These are phyloP conservation scores for Beauveria sp. DNA, from an alignment of 2,329 filamentous ascomycete genomes.

Conservation along the genomic window DNA sequence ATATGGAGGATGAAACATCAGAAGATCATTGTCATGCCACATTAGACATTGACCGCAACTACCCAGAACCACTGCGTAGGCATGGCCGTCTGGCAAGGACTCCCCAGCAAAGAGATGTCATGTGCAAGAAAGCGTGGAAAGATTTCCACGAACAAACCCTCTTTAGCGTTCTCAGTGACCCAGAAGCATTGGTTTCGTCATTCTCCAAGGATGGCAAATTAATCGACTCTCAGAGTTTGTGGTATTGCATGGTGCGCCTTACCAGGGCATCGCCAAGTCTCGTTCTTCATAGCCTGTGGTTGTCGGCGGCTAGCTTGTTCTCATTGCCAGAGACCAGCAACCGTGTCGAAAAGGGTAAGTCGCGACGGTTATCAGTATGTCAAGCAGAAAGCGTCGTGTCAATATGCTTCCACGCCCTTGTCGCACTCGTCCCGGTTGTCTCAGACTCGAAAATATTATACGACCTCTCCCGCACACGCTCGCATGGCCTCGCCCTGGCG, in stretches of 20 bases:
- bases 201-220: constrained; percentile 47
- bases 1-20: constrained; percentile 47
- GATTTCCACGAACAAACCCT: constrained; percentile 56
- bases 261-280: constrained; percentile 49
- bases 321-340: constrained; percentile 37
- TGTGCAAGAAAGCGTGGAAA: constrained; percentile 41
- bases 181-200: constrained; percentile 45
- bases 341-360: background rate
- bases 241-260: constrained; percentile 56
- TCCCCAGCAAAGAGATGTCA: background rate
- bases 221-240: constrained; percentile 53
- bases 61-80: constrained; percentile 11
- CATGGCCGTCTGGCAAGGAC: background rate
- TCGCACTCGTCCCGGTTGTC: constrained; percentile 48
- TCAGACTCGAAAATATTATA: constrained; percentile 40
- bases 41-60: constrained; percentile 11
- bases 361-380: constrained; percentile 21
- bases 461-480: constrained; percentile 54
- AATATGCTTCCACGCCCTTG: constrained; percentile 55
- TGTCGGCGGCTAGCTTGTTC: constrained; percentile 51
- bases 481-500: constrained; percentile 43
- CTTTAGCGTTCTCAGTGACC: constrained; percentile 55
- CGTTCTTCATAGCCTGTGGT: constrained; percentile 59
- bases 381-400: constrained; percentile 49
- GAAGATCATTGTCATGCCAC: constrained; percentile 42